Base-by-base conservation (phyloP, 441 rosid genomes). In the Adansonia gregorii region DNA sequence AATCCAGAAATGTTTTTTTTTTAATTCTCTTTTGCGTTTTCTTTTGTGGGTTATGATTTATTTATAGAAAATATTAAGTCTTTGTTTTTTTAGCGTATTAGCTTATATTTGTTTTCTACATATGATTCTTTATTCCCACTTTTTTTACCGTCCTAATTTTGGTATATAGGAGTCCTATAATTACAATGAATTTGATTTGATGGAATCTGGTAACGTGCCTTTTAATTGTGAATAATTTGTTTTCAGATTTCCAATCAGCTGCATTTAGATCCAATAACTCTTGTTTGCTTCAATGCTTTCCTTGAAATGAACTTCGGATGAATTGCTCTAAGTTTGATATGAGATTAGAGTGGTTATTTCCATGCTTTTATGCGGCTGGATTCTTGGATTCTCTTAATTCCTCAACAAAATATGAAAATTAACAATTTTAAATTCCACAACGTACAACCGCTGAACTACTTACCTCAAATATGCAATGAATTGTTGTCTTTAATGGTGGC, bases 41-140 rank as follows among this genome's bases (percentile, higher is more conserved):
- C 35, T 35, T 35, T 35, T 61, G 19, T 55, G 74, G 48, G 61
- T 64, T 70, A 63, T 68, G 66, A 24, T 46, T 61, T 41, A 15
- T 7, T 19, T 59, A 22, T 45, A 3, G 46, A 1, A 35, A 55
- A 15, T 46, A 27, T 35, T 19, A n/a, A 8, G 61, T 51, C 19
- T 52, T 15, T 31, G 31, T 8, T 55, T 19, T 19, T 48, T 56
- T 14, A 27, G 1, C 9, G 35, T 60, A 72, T 45, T 14, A 55
- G 77, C 41, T 35, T 35, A 4, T 46, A 43, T 72, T n/a, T n/a
- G 41, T 35, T 35, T 35, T 35, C 63, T 75, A 11, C 56, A 22
- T 71, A 35, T 41, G 72, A 41, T 51, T 35, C 51, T 54, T 31
- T 9, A 17, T 20, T n/a, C 45, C 43, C 67, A 27, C 15, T 65